Percentiles rank a stretch among this genome's conserved stretches.
These are phyloP conservation scores for Pulveroboletus ridleyi DNA, from an alignment of 1,284 basidiomycete genomes.

Conservation along the genomic window DNA sequence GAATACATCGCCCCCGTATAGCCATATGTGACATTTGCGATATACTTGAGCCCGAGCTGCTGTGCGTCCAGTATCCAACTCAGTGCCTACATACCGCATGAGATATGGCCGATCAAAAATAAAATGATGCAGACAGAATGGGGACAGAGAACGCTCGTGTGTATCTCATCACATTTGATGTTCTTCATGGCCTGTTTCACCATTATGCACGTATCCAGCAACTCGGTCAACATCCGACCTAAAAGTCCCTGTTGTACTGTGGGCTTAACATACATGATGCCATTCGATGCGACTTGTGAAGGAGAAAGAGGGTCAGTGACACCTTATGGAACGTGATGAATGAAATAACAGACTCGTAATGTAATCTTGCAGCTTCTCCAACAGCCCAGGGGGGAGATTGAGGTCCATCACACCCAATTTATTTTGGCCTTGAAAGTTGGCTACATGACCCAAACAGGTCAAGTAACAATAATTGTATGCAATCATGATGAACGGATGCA, in stretches of 20 bases:
- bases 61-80: slow-evolving; percentile 83
- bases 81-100: slow-evolving; percentile 58
- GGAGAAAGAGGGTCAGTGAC: slow-evolving; percentile 5
- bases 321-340: not conserved
- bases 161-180: slow-evolving; percentile 74
- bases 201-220: slow-evolving; percentile 98
- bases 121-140: not conserved
- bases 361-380: slow-evolving; percentile 75
- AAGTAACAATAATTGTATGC: slow-evolving; percentile 98
- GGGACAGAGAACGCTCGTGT: not conserved
- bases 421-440: slow-evolving; percentile 84
- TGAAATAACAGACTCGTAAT: slow-evolving; percentile 64
- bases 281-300: slow-evolving; percentile 87
- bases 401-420: slow-evolving; percentile 90
- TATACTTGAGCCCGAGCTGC: slow-evolving; percentile 89
- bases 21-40: slow-evolving; percentile 92
- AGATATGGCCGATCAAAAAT: not conserved
- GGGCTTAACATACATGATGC: slow-evolving; percentile 92
- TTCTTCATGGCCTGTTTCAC: slow-evolving; percentile 95
- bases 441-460: slow-evolving; percentile 92
- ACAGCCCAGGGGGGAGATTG: slow-evolving; percentile 71
- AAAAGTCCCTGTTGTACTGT: slow-evolving; percentile 87
- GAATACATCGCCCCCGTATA: slow-evolving; percentile 95
- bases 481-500: slow-evolving; percentile 98
- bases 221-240: slow-evolving; percentile 91